Percentiles rank a stretch among this genome's conserved stretches.
phyloP scores from a whole-genome alignment of 345 rosid genomes.

The Citrus sinensis region DNA sequence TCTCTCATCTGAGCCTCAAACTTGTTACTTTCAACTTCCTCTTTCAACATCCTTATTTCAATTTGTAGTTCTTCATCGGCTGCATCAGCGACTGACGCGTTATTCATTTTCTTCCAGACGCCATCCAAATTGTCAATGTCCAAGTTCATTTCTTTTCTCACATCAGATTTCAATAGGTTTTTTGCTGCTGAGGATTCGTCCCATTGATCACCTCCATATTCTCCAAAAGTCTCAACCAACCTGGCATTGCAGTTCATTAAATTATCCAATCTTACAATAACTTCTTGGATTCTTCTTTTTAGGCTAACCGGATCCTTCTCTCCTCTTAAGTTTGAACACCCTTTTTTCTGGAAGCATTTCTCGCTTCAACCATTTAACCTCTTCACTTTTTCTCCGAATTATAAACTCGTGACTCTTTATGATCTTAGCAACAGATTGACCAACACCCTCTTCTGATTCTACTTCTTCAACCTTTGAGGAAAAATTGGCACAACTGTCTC shows the following conservation, averaged over 20 bases:
- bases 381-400: conserved; percentile 49
- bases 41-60: too few species aligned
- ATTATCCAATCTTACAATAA: conserved; percentile 35
- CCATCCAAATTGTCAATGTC: conserved; percentile 32
- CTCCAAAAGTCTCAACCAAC: conserved; percentile 14
- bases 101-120: conserved; percentile 39
- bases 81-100: conserved; percentile 12
- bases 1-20: too few species aligned
- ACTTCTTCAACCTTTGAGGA: conserved; percentile 1
- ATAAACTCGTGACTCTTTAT: conserved; percentile 61
- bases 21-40: too few species aligned
- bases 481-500: not conserved
- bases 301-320: conserved; percentile 26
- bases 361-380: conserved; percentile 20
- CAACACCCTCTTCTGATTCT: conserved; percentile 25
- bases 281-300: conserved; percentile 38
- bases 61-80: not conserved
- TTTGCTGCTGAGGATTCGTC: not conserved
- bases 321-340: conserved; percentile 11
- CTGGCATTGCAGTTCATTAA: conserved; percentile 33
- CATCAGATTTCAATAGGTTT: not conserved
- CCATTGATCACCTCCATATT: conserved; percentile 2
- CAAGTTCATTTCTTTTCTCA: not conserved
- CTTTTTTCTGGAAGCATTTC: conserved; percentile 24
- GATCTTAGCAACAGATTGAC: conserved; percentile 45